Evolutionary conservation across 768 basidiomycete genomes (phyloP), one percentile per base, ranked within the genome.

Genomic region (Porpolomopsis calyptriformis): DNA sequence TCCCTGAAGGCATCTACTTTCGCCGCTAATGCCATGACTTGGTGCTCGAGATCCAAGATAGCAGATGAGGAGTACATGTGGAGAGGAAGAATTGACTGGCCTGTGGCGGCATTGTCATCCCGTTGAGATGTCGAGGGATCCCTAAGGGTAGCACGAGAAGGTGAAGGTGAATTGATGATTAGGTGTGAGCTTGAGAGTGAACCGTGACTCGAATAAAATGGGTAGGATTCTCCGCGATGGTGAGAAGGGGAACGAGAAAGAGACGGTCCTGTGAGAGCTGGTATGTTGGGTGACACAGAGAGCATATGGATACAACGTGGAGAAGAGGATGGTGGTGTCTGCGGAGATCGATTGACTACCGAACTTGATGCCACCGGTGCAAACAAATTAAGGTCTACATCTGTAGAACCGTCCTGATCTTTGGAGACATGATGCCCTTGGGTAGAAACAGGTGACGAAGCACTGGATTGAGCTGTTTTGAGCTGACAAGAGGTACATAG

Each of bases 1-100:
- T 58, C 48, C 27, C 55, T 58, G 26, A 73, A 66, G 2, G 56
- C 58, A 11, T 70, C 65, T 20, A 70, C 57, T 36, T 62, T 60
- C 9, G 57, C 40, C 4, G 61, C 60, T 39, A 73, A 55, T 0
- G 51, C 52, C 7, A 52, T 57, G 38, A 75, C 62, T 34, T 20
- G 18, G 19, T 40, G 39, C 18, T 10, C 12, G 22, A 20, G 39
- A 40, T 18, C 22, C 4, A 4, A 24, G 4, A 23, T 11, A 20
- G 9, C 18, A 20, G 14, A 18, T 18, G 41, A 29, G 26, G 4
- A 25, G 9, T 25, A 20, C 16, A 12, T 24, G 10, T 40, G 29
- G 7, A 14, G 7, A 7, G 29, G 14, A 31, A 14, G 14, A 7
- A 31, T 7, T 14, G 29, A 31, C 7, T 14, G 29, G 7, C 7